Base-by-base conservation (phyloP, 306 rosid species). In the Prunus mongolica region DNA sequence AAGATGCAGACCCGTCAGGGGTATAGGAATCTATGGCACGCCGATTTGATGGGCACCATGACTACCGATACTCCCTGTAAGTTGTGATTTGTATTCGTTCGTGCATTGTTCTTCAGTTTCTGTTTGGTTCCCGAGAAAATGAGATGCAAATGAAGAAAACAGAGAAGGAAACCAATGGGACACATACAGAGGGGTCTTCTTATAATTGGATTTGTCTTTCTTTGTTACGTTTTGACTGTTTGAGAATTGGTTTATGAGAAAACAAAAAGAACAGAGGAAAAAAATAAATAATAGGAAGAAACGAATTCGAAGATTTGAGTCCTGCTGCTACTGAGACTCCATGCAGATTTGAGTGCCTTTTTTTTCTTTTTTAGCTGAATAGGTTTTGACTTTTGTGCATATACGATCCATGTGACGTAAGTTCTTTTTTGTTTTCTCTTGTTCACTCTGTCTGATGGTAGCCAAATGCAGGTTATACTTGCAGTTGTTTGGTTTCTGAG, bases 21-120 rank as follows among this genome's bases (percentile, higher is more conserved):
- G 45, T 90, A 77, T 79, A 84, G 88, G 38, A 90, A 88, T 82
- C 20, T 88, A 82, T 88, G 96, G 96, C 96, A 90, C 81, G n/a
- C 88, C 5, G 87, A 88, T 75, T 91, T 90, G 73, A 44, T 78
- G 71, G 27, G 67, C 4, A 81, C 96, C 69, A 71, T 86, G 19
- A 68, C 67, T n/a, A 78, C 81, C 2, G 83, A 88, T 44, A 70
- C 91, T 13, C 84, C 86, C 22, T 88, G 92, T 90, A 88, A 55
- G 81, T 56, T 24, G 2, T 8, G 4, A 38, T 34, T 76, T 65
- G 2, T 61, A 24, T 6, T 9, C 4, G 65, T 27, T 61, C 12
- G 14, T 57, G 12, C 63, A 22, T 57, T 57, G 66, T 2, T 52
- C 12, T 13, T 34, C 38, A 57, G 12, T 69, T 51, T 62, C 19